Conservation (phyloP, 2,329 filamentous ascomycete genomes). For the Sodiomyces alkalinus region DNA sequence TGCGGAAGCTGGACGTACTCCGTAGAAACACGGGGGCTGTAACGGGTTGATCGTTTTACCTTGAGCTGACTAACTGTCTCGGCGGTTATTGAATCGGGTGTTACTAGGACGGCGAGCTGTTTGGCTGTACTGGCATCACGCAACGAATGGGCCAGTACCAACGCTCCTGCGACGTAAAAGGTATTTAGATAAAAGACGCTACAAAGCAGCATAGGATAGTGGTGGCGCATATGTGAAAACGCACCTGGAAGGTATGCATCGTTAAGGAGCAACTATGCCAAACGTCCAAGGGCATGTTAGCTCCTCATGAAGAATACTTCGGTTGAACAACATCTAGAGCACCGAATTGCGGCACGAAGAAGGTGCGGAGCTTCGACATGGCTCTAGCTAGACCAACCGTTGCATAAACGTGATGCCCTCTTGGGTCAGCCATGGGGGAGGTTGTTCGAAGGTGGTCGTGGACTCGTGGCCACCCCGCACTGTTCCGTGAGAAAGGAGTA, state of each 20-base stretch:
- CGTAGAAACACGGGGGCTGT: too few relatives aligned
- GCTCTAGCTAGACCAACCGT: not conserved
- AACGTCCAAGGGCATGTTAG: too few relatives aligned
- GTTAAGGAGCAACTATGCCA: slow-evolving; percentile 66
- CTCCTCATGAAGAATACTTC: too few relatives aligned
- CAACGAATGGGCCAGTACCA: slow-evolving; percentile 86
- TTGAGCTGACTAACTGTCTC: slow-evolving; percentile 66
- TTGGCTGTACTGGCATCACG: slow-evolving; percentile 78
- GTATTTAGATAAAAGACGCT: slow-evolving; percentile 1
- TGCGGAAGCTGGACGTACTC: too few relatives aligned
- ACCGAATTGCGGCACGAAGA: too few relatives aligned
- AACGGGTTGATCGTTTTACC: too few relatives aligned
- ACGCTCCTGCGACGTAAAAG: slow-evolving; percentile 51
- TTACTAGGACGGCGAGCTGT: slow-evolving; percentile 74
- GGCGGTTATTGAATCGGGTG: slow-evolving; percentile 60
- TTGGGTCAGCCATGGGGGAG: not conserved
- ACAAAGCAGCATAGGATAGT: slow-evolving; percentile 7
- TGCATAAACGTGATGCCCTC: slow-evolving; percentile 1
- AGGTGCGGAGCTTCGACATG: too few relatives aligned
- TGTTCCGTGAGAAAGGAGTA: too few relatives aligned
- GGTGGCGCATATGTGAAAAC: slow-evolving; percentile 13
- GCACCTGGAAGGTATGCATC: slow-evolving; percentile 86
- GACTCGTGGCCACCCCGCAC: too few relatives aligned
- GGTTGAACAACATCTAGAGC: too few relatives aligned
- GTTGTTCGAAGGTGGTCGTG: not conserved